Evolutionary conservation across 495 filamentous ascomycete species (phyloP).

Genomic region (Friedmanniomyces endolithicus): DNA sequence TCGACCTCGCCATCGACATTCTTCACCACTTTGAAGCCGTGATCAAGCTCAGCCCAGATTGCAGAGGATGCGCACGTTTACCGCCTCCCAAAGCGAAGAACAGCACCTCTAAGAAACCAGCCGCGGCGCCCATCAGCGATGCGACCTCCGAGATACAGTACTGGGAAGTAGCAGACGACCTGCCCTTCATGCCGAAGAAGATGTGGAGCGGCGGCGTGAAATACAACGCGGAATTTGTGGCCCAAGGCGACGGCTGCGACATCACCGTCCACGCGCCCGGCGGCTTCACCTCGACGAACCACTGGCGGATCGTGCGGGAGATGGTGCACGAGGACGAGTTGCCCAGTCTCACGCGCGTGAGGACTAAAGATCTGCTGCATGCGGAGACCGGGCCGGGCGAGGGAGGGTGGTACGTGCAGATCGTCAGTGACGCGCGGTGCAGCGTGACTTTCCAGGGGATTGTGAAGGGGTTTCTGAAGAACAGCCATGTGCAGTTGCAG

Average conservation of each 20-base stretch:
- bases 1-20: conserved; percentile 5
- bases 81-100: conserved; percentile 11
- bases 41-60: conserved; percentile 16
- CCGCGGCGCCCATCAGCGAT: background rate
- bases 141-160: background rate
- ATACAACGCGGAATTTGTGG: conserved; percentile 15
- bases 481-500: conserved; percentile 16
- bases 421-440: conserved; percentile 19
- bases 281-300: conserved; percentile 20
- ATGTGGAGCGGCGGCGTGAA: conserved; percentile 16
- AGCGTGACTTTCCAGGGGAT: conserved; percentile 9
- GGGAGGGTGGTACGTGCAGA: conserved; percentile 19
- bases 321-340: conserved; percentile 9
- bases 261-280: conserved; percentile 20
- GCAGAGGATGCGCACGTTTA: conserved; percentile 11
- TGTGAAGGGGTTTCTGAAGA: conserved; percentile 20
- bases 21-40: conserved; percentile 20
- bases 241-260: conserved; percentile 16
- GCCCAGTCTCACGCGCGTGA: background rate
- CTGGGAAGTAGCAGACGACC: conserved; percentile 21
- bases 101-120: background rate
- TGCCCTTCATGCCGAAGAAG: conserved; percentile 20
- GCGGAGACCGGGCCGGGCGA: conserved; percentile 6
- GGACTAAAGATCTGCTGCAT: conserved; percentile 11
- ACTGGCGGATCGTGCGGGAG: conserved; percentile 18